Evolutionary conservation across 1,139 yeast genomes (phyloP), one percentile per base, ranked within the genome.

Genomic region (Yamadazyma taylorii): DNA sequence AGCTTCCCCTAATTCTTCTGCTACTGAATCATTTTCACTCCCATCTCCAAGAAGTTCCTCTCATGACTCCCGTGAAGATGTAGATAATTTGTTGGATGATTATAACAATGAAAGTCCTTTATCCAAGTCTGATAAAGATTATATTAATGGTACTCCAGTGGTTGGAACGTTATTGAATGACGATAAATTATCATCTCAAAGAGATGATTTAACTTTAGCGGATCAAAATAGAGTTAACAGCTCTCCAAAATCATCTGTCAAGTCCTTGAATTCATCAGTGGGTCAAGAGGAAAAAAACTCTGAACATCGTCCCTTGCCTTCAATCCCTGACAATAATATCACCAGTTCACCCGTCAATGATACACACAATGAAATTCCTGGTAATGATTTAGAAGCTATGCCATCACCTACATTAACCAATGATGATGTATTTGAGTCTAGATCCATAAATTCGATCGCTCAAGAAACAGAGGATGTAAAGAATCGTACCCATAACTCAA

Each of bases 101-200:
- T 43, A 43, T 24, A 42, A 43, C 24, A 36, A 17, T 17, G 45
- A 41, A n/a, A 43, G 47, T 32, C 47, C 47, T 2, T 16, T 39
- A 24, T 43, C 47, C 2, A 38, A 33, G 12, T 33, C 26, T 11
- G 39, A 35, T 5, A 5, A 8, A 7, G 14, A 34, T 21, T 38
- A 23, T 19, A 39, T 46, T 12, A 41, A 47, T 13, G 47, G 47
- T 16, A 40, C 43, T 5, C 32, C 30, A 6, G 23, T 30, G 17
- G 55, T 61, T 32, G 50, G 58, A 13, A 53, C 45, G 12, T 55
- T 60, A 22, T 41, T 64, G 24, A 49, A 57, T 28, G 69, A 63
- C 36, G 63, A 63, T 40, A 44, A 38, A 2, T 64, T 57, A 28
- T 69, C 65, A 1, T 73, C 73, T 3, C 67, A 69, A 1, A 50